Conservation (phyloP, 2,329 filamentous ascomycete species). For the Bipolaris zeicola region DNA sequence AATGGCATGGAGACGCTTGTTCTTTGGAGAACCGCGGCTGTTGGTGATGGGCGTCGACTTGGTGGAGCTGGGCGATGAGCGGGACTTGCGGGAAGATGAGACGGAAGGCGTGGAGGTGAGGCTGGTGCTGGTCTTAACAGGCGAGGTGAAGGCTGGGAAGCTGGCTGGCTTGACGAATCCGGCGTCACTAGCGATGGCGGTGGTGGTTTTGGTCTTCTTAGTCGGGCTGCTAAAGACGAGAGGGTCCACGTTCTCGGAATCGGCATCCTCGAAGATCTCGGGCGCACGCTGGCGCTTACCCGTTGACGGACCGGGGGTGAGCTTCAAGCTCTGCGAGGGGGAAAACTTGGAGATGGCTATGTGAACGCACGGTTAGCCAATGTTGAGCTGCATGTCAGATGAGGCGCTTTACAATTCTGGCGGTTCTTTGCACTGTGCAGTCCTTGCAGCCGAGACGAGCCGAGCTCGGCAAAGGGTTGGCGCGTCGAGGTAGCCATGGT, state of each 20-base stretch:
- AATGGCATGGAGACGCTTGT: slow-evolving; percentile 71
- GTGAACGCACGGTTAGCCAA: slow-evolving; percentile 28
- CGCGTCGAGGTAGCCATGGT: slow-evolving; percentile 57
- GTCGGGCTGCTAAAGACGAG: slow-evolving; percentile 55
- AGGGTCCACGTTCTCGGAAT: slow-evolving; percentile 66
- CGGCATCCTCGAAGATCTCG: slow-evolving; percentile 54
- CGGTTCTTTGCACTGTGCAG: slow-evolving; percentile 78
- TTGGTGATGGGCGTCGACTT: slow-evolving; percentile 52
- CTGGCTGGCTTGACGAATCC: slow-evolving; percentile 48
- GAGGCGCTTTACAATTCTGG: slow-evolving; percentile 62
- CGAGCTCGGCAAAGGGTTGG: slow-evolving; percentile 77
- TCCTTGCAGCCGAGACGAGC: slow-evolving; percentile 70
- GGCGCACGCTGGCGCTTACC: slow-evolving; percentile 55
- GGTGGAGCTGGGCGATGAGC: slow-evolving; percentile 51
- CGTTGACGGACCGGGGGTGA: slow-evolving; percentile 32
- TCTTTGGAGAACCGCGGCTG: slow-evolving; percentile 76
- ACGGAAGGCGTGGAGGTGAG: slow-evolving; percentile 36
- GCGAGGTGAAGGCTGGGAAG: slow-evolving; percentile 47
- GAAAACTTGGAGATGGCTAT: slow-evolving; percentile 44
- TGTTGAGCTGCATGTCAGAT: neutral
- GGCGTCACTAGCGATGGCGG: slow-evolving; percentile 28
- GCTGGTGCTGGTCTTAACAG: slow-evolving; percentile 29
- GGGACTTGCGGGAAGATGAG: slow-evolving; percentile 45
- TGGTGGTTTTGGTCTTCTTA: slow-evolving; percentile 58
- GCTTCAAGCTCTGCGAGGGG: slow-evolving; percentile 37